Evolutionary conservation across 768 basidiomycete species (phyloP).

Genomic region (Podaxis pistillaris): DNA sequence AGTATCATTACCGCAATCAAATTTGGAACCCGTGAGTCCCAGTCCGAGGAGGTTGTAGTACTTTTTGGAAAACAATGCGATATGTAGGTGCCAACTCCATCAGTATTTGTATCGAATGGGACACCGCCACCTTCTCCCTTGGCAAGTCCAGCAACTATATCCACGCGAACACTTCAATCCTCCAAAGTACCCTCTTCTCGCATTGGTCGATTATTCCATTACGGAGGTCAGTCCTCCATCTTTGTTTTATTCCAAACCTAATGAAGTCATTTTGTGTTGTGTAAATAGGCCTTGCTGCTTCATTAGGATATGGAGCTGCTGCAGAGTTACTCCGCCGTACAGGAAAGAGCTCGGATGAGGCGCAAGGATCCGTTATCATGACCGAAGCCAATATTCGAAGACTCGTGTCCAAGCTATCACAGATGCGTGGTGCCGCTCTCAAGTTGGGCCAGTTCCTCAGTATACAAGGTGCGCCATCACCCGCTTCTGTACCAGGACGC

Average conservation of each 20-base stretch:
- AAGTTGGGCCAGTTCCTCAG: constrained; percentile 98
- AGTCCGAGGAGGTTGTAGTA: too few relatives aligned
- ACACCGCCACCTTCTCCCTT: neutral
- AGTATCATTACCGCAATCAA: too few relatives aligned
- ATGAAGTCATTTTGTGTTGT: neutral
- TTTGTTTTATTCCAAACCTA: too few relatives aligned
- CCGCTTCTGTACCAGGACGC: too few relatives aligned
- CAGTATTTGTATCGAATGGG: neutral
- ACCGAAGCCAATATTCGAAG: constrained; percentile 89
- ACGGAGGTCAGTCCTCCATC: constrained; percentile 61
- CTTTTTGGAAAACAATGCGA: too few relatives aligned
- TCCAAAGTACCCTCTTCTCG: constrained; percentile 91
- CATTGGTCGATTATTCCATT: constrained; percentile 88
- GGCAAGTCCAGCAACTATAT: constrained; percentile 15
- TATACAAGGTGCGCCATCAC: constrained; percentile 67
- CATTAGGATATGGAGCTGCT: constrained; percentile 86
- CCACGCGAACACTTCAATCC: constrained; percentile 56
- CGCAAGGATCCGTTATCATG: constrained; percentile 66
- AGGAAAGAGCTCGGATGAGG: constrained; percentile 31
- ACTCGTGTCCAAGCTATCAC: constrained; percentile 87
- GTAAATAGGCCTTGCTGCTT: constrained; percentile 79
- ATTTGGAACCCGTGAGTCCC: too few relatives aligned
- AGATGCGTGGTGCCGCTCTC: constrained; percentile 95
- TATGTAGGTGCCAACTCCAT: neutral
- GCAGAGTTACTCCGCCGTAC: constrained; percentile 80